A percentile compares a stretch with the other conserved stretches of the same genome.
phyloP scores from a whole-genome alignment of 306 rosid genomes.

The Pyrus communis region DNA sequence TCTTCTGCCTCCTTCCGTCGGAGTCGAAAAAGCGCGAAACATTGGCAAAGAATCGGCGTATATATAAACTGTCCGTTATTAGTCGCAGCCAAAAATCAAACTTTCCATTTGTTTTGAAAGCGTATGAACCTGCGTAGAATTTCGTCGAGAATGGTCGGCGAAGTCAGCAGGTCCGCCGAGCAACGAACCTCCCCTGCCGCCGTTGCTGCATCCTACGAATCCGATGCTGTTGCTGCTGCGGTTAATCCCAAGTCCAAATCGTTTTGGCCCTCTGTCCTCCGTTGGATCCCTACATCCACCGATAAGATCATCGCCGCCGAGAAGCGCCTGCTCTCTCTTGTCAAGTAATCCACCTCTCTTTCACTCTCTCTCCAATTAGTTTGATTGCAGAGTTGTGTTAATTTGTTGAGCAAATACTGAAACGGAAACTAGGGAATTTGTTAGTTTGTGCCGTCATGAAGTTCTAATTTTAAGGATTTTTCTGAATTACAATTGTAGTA shows the following conservation, averaged over 20 bases:
- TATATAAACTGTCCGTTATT: background rate
- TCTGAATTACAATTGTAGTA: background rate
- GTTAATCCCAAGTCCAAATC: conserved; percentile 17
- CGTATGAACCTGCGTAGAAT: conserved; percentile 39
- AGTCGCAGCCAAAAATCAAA: background rate
- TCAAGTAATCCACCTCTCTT: conserved; percentile 46
- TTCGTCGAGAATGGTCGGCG: conserved; percentile 53
- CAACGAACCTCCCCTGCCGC: conserved; percentile 22
- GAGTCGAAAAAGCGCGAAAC: conserved; percentile 2
- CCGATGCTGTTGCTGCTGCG: background rate
- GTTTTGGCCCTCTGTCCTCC: conserved; percentile 77
- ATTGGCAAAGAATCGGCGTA: background rate
- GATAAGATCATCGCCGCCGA: conserved; percentile 77
- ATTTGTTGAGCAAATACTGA: background rate
- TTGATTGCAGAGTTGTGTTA: background rate
- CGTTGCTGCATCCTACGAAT: background rate
- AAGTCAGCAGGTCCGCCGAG: conserved; percentile 33
- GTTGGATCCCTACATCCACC: conserved; percentile 90
- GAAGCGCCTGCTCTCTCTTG: conserved; percentile 84
- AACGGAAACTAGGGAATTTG: background rate
- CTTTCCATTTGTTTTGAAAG: background rate
- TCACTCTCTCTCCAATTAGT: background rate
- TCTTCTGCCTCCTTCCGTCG: background rate
- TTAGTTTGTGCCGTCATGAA: background rate
- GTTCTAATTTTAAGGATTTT: background rate